These are phyloP conservation scores for Gossypium laxum DNA, from an alignment of 441 rosid species.

Conservation along the genomic window DNA sequence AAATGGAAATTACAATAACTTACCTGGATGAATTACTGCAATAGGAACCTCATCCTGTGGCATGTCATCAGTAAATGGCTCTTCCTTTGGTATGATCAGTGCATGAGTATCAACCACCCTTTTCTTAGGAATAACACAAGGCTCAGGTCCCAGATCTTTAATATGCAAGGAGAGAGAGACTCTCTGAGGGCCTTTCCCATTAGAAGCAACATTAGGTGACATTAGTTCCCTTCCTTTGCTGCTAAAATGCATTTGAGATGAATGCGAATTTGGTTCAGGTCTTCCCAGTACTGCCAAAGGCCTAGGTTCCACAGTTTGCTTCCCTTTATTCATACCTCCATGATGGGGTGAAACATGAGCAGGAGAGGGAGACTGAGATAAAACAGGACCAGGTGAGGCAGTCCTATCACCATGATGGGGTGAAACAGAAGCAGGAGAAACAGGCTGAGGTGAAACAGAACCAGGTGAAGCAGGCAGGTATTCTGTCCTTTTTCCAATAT, in stretches of 20 bases:
- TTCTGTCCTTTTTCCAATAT: constrained; percentile 16
- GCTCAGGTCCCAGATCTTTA: constrained; percentile 23
- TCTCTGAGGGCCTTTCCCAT: constrained; percentile 19
- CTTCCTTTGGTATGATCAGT: constrained; percentile 46
- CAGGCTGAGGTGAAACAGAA: neutral
- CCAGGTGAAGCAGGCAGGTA: neutral
- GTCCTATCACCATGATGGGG: constrained; percentile 11
- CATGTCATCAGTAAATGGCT: constrained; percentile 39
- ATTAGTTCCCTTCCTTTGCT: constrained; percentile 43
- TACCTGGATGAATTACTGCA: constrained; percentile 48
- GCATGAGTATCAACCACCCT: constrained; percentile 21
- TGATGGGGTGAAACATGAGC: constrained; percentile 15
- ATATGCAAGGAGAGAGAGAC: constrained; percentile 20
- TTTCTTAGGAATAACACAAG: constrained; percentile 19
- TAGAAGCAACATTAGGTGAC: constrained; percentile 20
- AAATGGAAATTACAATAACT: neutral
- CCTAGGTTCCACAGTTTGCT: constrained; percentile 21
- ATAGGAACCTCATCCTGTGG: constrained; percentile 36
- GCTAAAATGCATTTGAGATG: constrained; percentile 14
- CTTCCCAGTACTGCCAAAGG: constrained; percentile 16
- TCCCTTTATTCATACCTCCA: constrained; percentile 17
- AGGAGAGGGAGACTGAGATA: neutral
- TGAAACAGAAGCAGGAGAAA: constrained; percentile 5
- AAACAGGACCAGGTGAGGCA: neutral
- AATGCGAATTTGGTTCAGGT: constrained; percentile 14